Evolutionary conservation across 139 green algal genomes (phyloP).

Genomic region (Ettlia oleoabundans): DNA sequence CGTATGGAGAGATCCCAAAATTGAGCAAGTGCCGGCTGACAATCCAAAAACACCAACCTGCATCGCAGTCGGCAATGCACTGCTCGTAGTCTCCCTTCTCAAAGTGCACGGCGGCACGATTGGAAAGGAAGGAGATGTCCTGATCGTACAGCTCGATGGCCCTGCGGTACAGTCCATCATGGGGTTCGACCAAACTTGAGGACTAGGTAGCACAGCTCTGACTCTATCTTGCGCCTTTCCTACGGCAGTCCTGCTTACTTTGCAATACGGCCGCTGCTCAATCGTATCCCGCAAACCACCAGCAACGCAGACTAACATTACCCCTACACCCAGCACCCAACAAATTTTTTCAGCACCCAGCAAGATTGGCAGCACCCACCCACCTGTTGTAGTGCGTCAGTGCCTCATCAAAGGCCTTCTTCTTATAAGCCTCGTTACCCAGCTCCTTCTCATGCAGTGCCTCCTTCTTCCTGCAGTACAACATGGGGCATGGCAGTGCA

Average conservation of each 20-base stretch:
- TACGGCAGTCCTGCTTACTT: too few relatives aligned
- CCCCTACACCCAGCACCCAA: too few relatives aligned
- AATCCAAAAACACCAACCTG: conserved; percentile 30
- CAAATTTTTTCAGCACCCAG: too few relatives aligned
- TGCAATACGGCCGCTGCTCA: background rate
- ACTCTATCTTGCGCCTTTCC: too few relatives aligned
- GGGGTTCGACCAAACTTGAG: too few relatives aligned
- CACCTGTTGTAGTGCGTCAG: conserved; percentile 84
- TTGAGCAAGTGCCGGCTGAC: too few relatives aligned
- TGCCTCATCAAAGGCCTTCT: conserved; percentile 88
- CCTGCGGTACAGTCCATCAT: conserved; percentile 9
- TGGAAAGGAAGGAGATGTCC: conserved; percentile 97
- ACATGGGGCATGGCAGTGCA: background rate
- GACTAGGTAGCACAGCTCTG: too few relatives aligned
- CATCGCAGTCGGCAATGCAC: conserved; percentile 91
- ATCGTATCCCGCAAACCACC: too few relatives aligned
- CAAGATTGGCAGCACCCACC: background rate
- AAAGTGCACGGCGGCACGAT: conserved; percentile 93
- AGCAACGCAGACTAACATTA: too few relatives aligned
- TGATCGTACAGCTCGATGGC: conserved; percentile 88
- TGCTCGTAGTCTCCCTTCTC: conserved; percentile 87
- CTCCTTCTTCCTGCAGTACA: conserved; percentile 17
- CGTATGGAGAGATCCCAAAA: too few relatives aligned
- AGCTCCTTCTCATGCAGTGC: conserved; percentile 84
- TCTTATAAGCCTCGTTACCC: conserved; percentile 96